Percentiles rank a stretch among this genome's conserved stretches.
Conservation (phyloP, 176 grass and related monocot genomes). For the Bothriochloa decipiens region DNA sequence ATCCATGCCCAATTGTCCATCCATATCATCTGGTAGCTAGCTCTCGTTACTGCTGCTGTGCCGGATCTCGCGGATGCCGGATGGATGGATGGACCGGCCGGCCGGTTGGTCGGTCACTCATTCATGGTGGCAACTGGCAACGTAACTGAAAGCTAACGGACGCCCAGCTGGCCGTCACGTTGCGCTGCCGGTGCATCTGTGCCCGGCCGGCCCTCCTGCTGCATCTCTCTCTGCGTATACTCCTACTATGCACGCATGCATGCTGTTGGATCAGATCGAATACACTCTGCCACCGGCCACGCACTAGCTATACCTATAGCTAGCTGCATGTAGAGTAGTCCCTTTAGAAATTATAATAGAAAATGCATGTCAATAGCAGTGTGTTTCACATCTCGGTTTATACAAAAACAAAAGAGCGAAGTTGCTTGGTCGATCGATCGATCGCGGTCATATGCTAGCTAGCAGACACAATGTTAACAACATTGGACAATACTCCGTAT, state of each 20-base stretch:
- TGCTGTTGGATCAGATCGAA: neutral
- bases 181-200: slow-evolving; percentile 28
- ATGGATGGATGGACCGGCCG: neutral
- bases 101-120: neutral
- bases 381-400: neutral
- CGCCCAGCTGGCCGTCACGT: slow-evolving; percentile 54
- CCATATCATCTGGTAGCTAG: no score
- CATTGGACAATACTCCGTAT: no score
- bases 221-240: neutral
- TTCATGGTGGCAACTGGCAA: neutral
- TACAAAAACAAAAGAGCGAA: neutral
- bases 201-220: neutral
- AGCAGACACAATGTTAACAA: no score
- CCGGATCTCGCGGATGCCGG: no score
- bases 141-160: slow-evolving; percentile 43
- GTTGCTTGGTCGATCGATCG: neutral
- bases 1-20: no score
- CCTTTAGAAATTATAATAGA: no score
- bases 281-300: neutral
- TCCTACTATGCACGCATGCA: neutral
- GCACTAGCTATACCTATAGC: neutral
- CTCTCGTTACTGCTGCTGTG: neutral
- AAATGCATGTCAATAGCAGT: no score
- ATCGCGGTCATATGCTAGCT: no score
- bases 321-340: neutral